Conservation (phyloP, 164 flowering plant species). For the Vitis rupestris region DNA sequence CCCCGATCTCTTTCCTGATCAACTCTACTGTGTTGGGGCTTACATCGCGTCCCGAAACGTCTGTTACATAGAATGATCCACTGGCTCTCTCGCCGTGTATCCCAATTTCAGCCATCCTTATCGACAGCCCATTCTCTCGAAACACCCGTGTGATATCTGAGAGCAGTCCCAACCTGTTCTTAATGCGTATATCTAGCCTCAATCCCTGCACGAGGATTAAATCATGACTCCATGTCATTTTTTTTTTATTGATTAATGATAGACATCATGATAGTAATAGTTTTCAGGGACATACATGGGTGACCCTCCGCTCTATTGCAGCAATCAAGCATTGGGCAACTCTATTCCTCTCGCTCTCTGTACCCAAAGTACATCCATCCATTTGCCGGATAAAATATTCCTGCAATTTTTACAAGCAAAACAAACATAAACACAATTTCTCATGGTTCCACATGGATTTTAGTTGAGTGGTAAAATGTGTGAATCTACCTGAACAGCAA, state of each 20-base stretch:
- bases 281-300: constrained; percentile 49
- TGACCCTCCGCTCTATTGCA: constrained; percentile 74
- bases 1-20: constrained; percentile 59
- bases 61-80: constrained; percentile 73
- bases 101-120: constrained; percentile 63
- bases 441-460: too few relatives aligned
- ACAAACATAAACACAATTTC: neutral
- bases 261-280: neutral
- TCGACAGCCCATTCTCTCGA: constrained; percentile 75
- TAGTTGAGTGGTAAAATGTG: neutral
- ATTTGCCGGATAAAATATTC: constrained; percentile 76
- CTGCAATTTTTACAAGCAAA: constrained; percentile 28
- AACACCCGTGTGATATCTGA: constrained; percentile 77
- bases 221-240: neutral
- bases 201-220: constrained; percentile 58
- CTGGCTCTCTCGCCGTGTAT: constrained; percentile 50
- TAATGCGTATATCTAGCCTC: constrained; percentile 66
- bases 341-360: constrained; percentile 50
- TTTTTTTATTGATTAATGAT: too few relatives aligned
- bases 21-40: constrained; percentile 39
- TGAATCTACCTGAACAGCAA: constrained; percentile 69
- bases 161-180: constrained; percentile 59
- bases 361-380: constrained; percentile 62
- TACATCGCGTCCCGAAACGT: constrained; percentile 54
- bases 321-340: constrained; percentile 67